phyloP scores from a whole-genome alignment of 331 rosid species.

The Dryas integrifolia region DNA sequence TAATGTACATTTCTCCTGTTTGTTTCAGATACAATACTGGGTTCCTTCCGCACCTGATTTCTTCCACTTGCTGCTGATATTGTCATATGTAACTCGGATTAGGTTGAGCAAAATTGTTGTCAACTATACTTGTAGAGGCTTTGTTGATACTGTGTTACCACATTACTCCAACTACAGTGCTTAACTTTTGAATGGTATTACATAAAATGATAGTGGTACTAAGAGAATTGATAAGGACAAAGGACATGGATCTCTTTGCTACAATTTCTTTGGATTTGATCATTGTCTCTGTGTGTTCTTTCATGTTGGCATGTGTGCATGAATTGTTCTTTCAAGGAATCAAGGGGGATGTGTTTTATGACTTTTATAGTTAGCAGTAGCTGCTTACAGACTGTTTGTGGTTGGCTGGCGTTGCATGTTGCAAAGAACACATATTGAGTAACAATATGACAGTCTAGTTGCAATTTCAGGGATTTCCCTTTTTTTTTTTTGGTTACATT shows the following conservation, averaged over 20 bases:
- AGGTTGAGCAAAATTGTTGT: background rate
- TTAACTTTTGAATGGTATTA: background rate
- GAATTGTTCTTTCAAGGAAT: background rate
- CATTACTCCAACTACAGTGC: background rate
- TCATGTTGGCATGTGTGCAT: background rate
- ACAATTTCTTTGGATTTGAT: no score
- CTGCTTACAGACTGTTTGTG: no score
- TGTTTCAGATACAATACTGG: background rate
- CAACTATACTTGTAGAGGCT: background rate
- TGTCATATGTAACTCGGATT: background rate
- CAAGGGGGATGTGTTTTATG: no score
- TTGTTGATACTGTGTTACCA: background rate
- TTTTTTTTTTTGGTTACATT: no score
- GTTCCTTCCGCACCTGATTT: background rate
- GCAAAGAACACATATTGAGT: no score
- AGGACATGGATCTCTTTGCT: background rate
- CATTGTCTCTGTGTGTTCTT: no score
- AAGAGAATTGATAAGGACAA: background rate
- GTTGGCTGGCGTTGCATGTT: no score
- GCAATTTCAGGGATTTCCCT: no score
- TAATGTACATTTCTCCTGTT: slow-evolving; percentile 5
- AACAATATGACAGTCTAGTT: no score
- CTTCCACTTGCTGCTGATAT: background rate
- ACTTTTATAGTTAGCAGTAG: no score
- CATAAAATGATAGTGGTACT: no score